A percentile compares a stretch with the other conserved stretches of the same genome.
Conservation (phyloP, 2,329 filamentous ascomycete species). For the Thielaviopsis punctulata region DNA sequence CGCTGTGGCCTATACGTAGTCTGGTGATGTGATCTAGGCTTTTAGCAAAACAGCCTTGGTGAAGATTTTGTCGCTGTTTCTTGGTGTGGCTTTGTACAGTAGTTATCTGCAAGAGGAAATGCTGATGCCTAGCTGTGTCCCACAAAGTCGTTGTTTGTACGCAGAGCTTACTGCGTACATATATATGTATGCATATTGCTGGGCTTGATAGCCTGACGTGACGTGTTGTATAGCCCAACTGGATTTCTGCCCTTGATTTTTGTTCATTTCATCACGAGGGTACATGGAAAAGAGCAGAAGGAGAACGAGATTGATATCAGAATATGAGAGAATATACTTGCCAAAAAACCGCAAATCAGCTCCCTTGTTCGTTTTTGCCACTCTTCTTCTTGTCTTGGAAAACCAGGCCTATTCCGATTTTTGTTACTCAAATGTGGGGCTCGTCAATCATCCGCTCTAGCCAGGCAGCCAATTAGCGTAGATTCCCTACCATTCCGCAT, state of each 20-base stretch:
- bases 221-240: neutral
- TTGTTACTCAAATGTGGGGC: neutral
- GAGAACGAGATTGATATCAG: neutral
- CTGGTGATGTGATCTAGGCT: no score
- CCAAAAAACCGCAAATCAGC: neutral
- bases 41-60: no score
- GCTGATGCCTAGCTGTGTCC: neutral
- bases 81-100: no score
- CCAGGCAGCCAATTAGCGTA: neutral
- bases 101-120: neutral
- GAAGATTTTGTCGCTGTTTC: no score
- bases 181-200: no score
- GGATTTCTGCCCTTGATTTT: neutral
- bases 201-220: no score
- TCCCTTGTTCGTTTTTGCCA: no score
- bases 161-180: no score
- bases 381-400: no score
- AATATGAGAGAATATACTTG: neutral
- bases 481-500: neutral
- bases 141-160: neutral
- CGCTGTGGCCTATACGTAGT: no score
- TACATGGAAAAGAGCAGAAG: neutral
- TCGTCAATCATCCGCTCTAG: neutral
- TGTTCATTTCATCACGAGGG: neutral
- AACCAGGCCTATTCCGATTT: no score